Percentiles rank a stretch among this genome's conserved stretches.
phyloP scores from a whole-genome alignment of 2,329 filamentous ascomycete genomes.

The Bipolaris cookei region DNA sequence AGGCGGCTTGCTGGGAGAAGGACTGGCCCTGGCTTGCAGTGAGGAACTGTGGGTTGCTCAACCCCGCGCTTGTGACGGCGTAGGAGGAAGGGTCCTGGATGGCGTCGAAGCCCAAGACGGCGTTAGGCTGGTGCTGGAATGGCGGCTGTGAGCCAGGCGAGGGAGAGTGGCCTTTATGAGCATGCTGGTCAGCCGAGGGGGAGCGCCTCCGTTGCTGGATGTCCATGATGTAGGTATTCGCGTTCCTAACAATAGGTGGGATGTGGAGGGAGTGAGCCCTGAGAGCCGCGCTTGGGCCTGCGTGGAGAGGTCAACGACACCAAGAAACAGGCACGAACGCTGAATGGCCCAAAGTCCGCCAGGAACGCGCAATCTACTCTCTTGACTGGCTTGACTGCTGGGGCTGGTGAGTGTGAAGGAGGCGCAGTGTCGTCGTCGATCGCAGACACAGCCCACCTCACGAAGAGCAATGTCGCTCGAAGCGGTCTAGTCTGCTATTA shows the following conservation, averaged over 20 bases:
- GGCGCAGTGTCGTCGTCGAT: conserved; percentile 32
- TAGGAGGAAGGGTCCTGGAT: conserved; percentile 53
- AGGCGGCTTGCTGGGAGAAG: conserved; percentile 50
- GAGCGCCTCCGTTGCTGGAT: conserved; percentile 65
- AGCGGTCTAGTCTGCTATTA: conserved; percentile 18
- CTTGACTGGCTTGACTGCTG: conserved; percentile 27
- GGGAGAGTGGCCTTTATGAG: conserved; percentile 72
- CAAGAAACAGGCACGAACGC: conserved; percentile 17
- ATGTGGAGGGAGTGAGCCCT: conserved; percentile 21
- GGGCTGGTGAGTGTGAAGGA: conserved; percentile 39
- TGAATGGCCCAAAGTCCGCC: conserved; percentile 32
- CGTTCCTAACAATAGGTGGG: conserved; percentile 40
- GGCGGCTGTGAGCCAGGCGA: conserved; percentile 66
- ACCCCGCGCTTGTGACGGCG: conserved; percentile 45
- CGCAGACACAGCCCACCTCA: conserved; percentile 20
- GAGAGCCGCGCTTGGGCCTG: conserved; percentile 30
- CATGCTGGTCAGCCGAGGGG: conserved; percentile 62
- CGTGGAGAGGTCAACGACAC: conserved; percentile 13
- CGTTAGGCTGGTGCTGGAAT: conserved; percentile 60
- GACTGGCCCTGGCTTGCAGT: conserved; percentile 55
- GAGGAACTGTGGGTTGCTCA: conserved; percentile 49
- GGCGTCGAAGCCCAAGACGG: conserved; percentile 53
- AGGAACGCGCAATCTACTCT: conserved; percentile 26
- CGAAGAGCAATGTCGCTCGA: conserved; percentile 20
- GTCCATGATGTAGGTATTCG: conserved; percentile 57